Evolutionary conservation across 148 eudicot species (phyloP), one percentile per base, ranked within the genome.

Genomic region (Camellia japonica): DNA sequence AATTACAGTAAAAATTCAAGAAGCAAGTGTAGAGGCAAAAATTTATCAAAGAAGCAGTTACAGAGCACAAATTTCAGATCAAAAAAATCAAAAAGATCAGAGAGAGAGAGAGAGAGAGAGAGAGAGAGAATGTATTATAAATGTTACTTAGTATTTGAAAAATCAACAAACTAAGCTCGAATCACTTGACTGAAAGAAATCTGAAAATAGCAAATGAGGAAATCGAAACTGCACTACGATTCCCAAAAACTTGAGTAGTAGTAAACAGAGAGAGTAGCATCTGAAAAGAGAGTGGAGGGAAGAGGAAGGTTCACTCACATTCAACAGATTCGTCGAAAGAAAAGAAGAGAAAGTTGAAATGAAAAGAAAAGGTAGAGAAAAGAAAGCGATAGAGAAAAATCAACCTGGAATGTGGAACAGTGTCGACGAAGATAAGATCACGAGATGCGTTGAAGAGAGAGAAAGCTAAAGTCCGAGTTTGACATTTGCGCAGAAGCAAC

Each of bases 381-480:
- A 12, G 23, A 80, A 30, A 63, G 47, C 62, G 62, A 51, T 14
- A 1, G 41, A 79, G 52, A 47, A 51, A 72, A 72, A 41, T 43
- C 64, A 78, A 80, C 78, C 62, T 73, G 49, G 59, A 42, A 42
- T 15, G 64, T 43, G 76, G 42, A 64, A 47, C 9, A 42, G 52
- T 2, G n/a, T 38, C 6, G 38, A 12, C 23, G 38, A 43, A 15
- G 64, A 38, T 38, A 64, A 82, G 80, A 76, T 75, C 75, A 81
- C 69, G 70, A 68, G 75, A 3, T 1, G 77, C 62, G 49, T 12
- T 43, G 80, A 42, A 67, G 59, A 19, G 77, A 52, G 80, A 76
- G 83, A 75, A 58, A 68, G 61, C 3, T 76, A 46, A 80, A 43
- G 14, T 59, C 73, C 42, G 46, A 54, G 71, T 66, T 30, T 16